Conservation (phyloP, 306 rosid species). For the Malus orientalis region DNA sequence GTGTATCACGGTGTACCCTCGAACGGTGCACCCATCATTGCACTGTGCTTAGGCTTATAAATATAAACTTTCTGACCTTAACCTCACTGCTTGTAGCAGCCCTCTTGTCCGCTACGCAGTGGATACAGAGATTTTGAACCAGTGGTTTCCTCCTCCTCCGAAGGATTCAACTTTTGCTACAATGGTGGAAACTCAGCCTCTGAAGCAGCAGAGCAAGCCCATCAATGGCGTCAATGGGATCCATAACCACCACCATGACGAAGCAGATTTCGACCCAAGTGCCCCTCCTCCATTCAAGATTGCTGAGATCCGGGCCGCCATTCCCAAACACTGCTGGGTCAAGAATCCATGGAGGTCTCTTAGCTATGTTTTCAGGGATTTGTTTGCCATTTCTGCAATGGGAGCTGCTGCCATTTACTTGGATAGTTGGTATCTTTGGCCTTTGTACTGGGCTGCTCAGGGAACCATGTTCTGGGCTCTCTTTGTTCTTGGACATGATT, state of each 20-base stretch:
- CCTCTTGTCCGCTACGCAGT: slow-evolving; percentile 9
- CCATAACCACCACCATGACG: background rate
- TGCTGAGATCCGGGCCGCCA: slow-evolving; percentile 77
- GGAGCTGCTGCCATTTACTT: slow-evolving; percentile 34
- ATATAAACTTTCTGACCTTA: background rate
- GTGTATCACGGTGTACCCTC: background rate
- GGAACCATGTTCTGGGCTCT: slow-evolving; percentile 99
- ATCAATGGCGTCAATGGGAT: background rate
- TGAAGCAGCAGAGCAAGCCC: background rate
- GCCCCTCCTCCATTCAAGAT: slow-evolving; percentile 84
- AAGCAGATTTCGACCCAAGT: slow-evolving; percentile 57
- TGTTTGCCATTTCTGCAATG: slow-evolving; percentile 33
- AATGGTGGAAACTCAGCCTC: slow-evolving; percentile 17
- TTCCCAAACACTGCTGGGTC: slow-evolving; percentile 85
- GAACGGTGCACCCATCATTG: background rate
- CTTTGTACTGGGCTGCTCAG: slow-evolving; percentile 69
- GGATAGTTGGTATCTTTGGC: slow-evolving; percentile 56
- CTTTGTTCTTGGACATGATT: slow-evolving; percentile 94
- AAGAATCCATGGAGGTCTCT: slow-evolving; percentile 74
- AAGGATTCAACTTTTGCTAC: background rate
- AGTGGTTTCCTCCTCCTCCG: background rate
- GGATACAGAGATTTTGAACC: slow-evolving; percentile 1
- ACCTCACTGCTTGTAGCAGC: background rate
- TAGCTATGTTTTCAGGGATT: slow-evolving; percentile 60
- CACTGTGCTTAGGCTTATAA: background rate